These are phyloP conservation scores for Fraxinus americana DNA, from an alignment of 257 asterid genomes.

Conservation along the genomic window DNA sequence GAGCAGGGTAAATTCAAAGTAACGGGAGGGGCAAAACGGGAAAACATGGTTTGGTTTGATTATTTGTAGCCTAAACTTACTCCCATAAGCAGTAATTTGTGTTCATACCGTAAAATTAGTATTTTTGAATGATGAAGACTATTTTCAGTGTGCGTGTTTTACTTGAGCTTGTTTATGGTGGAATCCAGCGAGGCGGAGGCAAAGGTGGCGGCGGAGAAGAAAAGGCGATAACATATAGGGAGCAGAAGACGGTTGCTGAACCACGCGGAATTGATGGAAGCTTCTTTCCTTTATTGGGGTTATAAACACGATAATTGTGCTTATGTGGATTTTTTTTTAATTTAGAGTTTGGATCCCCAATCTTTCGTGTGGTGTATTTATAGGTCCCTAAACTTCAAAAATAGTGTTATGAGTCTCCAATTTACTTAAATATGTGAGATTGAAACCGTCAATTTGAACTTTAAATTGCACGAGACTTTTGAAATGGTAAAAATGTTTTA, in stretches of 20 bases:
- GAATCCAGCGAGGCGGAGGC: not conserved
- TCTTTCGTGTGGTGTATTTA: no score
- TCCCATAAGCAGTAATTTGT: slow-evolving; percentile 21
- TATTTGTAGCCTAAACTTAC: slow-evolving; percentile 29
- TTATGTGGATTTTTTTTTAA: not conserved
- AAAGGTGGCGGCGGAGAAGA: not conserved
- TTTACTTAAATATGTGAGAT: no score
- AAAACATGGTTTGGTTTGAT: slow-evolving; percentile 33
- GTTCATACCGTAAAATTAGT: not conserved
- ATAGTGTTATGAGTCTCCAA: no score
- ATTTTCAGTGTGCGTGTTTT: not conserved
- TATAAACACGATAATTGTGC: not conserved
- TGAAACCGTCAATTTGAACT: no score
- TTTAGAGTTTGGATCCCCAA: no score
- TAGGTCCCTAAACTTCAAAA: no score
- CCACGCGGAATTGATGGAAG: not conserved
- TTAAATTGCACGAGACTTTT: no score
- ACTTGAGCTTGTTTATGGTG: not conserved
- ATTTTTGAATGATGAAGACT: not conserved
- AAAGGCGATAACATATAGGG: not conserved
- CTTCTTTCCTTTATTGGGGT: not conserved
- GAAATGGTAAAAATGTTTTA: no score
- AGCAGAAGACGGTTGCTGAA: not conserved
- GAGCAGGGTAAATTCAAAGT: slow-evolving; percentile 38
- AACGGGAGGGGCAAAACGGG: slow-evolving; percentile 40